Conservation (phyloP, 2,329 filamentous ascomycete genomes). For the Fusarium continuum region DNA sequence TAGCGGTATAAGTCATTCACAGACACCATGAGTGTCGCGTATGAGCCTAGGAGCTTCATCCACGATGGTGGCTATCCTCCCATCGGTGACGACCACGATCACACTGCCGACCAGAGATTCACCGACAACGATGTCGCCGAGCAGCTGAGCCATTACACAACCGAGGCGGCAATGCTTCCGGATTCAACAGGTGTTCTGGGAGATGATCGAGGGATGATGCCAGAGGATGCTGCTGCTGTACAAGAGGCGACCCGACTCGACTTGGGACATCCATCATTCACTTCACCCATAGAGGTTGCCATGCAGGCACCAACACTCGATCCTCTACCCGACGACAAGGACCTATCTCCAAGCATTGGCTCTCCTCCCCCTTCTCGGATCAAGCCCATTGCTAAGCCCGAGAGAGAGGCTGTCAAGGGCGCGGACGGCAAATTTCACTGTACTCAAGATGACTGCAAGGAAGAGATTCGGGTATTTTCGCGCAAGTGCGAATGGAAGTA, state of each 20-base stretch:
- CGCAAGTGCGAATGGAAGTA: conserved; percentile 96
- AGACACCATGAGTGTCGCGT: conserved; percentile 61
- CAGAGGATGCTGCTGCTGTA: conserved; percentile 51
- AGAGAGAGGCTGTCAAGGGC: conserved; percentile 68
- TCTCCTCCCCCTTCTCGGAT: conserved; percentile 53
- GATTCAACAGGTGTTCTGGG: conserved; percentile 51
- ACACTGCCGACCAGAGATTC: conserved; percentile 53
- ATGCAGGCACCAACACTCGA: conserved; percentile 48
- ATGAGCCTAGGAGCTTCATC: conserved; percentile 60
- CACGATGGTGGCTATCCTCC: conserved; percentile 59
- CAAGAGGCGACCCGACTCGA: conserved; percentile 53
- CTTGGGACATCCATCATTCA: conserved; percentile 47
- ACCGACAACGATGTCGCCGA: conserved; percentile 56
- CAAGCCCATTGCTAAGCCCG: conserved; percentile 67
- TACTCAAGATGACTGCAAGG: conserved; percentile 73
- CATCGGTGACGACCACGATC: conserved; percentile 57
- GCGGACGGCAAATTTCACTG: conserved; percentile 80
- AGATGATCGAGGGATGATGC: conserved; percentile 49
- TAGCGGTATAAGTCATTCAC: conserved; percentile 16
- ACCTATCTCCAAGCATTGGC: conserved; percentile 45
- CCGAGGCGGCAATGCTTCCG: conserved; percentile 50
- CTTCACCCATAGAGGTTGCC: conserved; percentile 48
- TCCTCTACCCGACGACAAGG: conserved; percentile 48
- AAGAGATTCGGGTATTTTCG: conserved; percentile 72
- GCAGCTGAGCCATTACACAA: conserved; percentile 56